Conservation (phyloP, 2,329 filamentous ascomycete species). For the Erysiphe pulchra region DNA sequence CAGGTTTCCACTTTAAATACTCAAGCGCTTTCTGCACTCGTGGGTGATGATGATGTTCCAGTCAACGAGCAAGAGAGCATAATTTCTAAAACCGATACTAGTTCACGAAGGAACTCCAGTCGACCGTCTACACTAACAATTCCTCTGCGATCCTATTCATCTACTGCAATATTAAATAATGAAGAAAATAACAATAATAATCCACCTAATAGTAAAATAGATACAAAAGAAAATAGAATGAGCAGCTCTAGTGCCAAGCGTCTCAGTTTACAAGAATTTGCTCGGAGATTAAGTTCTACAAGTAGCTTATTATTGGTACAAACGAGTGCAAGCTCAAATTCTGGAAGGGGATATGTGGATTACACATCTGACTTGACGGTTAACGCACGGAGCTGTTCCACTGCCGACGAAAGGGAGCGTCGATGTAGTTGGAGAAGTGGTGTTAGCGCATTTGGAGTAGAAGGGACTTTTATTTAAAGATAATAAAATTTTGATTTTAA, state of each 20-base stretch:
- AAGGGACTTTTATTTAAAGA: conserved; percentile 27
- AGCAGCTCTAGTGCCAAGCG: conserved; percentile 29
- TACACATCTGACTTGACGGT: conserved; percentile 3
- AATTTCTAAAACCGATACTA: conserved; percentile 4
- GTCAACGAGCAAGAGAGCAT: neutral
- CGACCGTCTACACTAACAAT: conserved; percentile 10
- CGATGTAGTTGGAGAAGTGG: conserved; percentile 31
- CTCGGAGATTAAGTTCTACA: conserved; percentile 32
- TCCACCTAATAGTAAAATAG: conserved; percentile 3
- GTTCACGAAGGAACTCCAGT: conserved; percentile 4
- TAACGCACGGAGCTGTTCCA: conserved; percentile 1
- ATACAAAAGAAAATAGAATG: conserved; percentile 18
- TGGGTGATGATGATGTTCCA: conserved; percentile 2
- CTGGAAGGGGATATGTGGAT: conserved; percentile 8
- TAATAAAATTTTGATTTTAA: neutral
- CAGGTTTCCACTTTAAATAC: conserved; percentile 10
- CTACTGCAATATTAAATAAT: conserved; percentile 4
- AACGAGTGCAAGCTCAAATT: conserved; percentile 20
- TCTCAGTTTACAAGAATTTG: conserved; percentile 34
- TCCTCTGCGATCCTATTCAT: conserved; percentile 9
- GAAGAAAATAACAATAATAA: conserved; percentile 6
- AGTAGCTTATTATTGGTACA: conserved; percentile 33
- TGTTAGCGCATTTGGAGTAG: conserved; percentile 25
- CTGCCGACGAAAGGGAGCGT: conserved; percentile 10
- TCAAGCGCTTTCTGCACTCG: conserved; percentile 11